Conservation (phyloP, 2,329 filamentous ascomycete species). For the Epichloe brachyelytri region DNA sequence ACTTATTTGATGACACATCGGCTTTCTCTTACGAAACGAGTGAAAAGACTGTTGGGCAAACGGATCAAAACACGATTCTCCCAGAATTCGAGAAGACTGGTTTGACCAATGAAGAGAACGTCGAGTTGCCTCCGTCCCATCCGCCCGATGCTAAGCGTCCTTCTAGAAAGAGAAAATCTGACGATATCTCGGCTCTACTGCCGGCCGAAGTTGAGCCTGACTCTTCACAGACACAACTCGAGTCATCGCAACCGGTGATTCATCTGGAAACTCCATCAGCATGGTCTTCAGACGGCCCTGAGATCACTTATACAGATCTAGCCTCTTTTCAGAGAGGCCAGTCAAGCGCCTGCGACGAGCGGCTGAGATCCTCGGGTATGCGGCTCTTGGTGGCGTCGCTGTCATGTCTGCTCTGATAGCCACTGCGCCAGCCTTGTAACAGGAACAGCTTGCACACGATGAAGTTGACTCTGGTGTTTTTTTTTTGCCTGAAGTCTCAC, state of each 20-base stretch:
- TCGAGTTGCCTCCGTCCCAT: not conserved
- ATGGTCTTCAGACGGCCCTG: not conserved
- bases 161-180: slow-evolving; percentile 5
- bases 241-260: not conserved
- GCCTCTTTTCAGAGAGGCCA: slow-evolving; percentile 6
- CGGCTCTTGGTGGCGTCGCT: slow-evolving; percentile 24
- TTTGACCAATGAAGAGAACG: not conserved
- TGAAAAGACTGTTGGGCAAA: slow-evolving; percentile 10
- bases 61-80: not conserved
- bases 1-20: slow-evolving; percentile 16
- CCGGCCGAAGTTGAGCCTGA: slow-evolving; percentile 1
- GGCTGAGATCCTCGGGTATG: slow-evolving; percentile 23
- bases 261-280: not conserved
- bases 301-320: too few relatives aligned
- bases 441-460: not conserved
- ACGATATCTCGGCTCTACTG: slow-evolving; percentile 1
- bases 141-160: not conserved
- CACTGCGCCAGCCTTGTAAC: slow-evolving; percentile 20
- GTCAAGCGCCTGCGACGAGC: slow-evolving; percentile 21
- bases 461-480: not conserved
- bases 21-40: slow-evolving; percentile 18
- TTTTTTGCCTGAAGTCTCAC: not conserved
- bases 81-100: not conserved
- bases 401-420: slow-evolving; percentile 27
- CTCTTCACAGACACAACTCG: not conserved